Evolutionary conservation across 2,329 filamentous ascomycete genomes (phyloP).

Genomic region (Diaporthe sp.): DNA sequence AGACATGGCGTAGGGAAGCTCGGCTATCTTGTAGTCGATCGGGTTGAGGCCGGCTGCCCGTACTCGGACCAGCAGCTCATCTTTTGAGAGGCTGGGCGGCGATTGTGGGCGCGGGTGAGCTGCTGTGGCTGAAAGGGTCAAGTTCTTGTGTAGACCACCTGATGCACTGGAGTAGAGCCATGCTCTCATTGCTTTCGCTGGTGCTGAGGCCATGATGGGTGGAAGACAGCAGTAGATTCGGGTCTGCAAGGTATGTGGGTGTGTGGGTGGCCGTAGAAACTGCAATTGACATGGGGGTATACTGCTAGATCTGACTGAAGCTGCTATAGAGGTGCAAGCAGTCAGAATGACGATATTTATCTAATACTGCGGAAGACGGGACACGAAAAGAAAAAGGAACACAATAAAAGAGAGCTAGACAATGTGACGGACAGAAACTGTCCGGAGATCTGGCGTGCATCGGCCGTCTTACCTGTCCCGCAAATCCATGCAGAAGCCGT

Average conservation of each 20-base stretch:
- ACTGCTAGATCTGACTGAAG: not conserved
- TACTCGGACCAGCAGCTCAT: conserved; percentile 65
- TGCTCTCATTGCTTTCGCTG: conserved; percentile 10
- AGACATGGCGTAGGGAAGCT: conserved; percentile 56
- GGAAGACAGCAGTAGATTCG: not conserved
- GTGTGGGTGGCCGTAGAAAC: not conserved
- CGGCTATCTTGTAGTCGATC: conserved; percentile 73
- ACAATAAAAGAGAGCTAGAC: not conserved
- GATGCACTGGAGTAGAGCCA: conserved; percentile 24
- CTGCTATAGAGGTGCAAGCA: not conserved
- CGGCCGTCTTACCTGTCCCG: not conserved
- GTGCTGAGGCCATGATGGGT: not conserved
- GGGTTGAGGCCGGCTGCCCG: conserved; percentile 69
- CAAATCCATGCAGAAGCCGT: not conserved
- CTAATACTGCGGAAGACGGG: not conserved
- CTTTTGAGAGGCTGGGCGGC: not conserved
- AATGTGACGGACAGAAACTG: not conserved
- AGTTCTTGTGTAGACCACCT: conserved; percentile 4
- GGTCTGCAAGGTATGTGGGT: not conserved
- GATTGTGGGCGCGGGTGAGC: conserved; percentile 19
- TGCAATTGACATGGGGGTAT: not conserved
- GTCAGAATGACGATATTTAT: not conserved
- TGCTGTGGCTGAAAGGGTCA: conserved; percentile 6
- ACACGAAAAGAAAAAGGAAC: not conserved
- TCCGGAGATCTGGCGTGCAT: not conserved